Conservation (phyloP, 768 basidiomycete genomes). For the Tricholoma bakamatsutake region DNA sequence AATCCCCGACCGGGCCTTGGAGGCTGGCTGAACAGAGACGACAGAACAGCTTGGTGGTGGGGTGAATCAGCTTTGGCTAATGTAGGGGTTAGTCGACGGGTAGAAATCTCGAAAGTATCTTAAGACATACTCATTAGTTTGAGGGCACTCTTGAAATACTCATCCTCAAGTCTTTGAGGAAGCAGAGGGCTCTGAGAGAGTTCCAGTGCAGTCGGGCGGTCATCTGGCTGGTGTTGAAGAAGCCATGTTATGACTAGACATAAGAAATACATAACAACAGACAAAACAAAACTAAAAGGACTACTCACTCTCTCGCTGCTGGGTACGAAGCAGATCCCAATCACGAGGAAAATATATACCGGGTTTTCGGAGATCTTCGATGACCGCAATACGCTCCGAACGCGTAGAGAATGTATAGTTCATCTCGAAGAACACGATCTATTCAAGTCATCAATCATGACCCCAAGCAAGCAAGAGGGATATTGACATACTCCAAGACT, state of each 20-base stretch:
- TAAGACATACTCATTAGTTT: conserved; percentile 60
- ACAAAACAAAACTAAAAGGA: background rate
- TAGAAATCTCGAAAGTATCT: background rate
- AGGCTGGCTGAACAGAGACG: conserved; percentile 72
- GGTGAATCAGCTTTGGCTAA: conserved; percentile 75
- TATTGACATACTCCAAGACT: conserved; percentile 69
- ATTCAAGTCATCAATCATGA: conserved; percentile 1
- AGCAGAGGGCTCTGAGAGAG: conserved; percentile 74
- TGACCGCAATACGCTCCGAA: conserved; percentile 77
- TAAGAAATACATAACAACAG: background rate
- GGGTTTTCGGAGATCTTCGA: conserved; percentile 72
- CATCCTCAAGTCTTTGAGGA: conserved; percentile 75
- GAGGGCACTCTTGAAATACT: conserved; percentile 78
- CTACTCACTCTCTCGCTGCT: conserved; percentile 65
- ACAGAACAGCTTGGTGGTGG: conserved; percentile 73
- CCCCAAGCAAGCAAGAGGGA: background rate
- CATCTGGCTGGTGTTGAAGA: conserved; percentile 73
- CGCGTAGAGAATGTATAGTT: conserved; percentile 79
- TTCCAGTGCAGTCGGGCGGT: conserved; percentile 77
- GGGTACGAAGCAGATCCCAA: conserved; percentile 58
- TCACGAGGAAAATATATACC: conserved; percentile 68
- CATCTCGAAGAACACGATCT: conserved; percentile 99
- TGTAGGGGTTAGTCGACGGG: background rate
- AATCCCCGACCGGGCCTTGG: conserved; percentile 59
- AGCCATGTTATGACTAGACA: conserved; percentile 69